Conservation (phyloP, 148 eudicot species). For the Polygonum maritimum region DNA sequence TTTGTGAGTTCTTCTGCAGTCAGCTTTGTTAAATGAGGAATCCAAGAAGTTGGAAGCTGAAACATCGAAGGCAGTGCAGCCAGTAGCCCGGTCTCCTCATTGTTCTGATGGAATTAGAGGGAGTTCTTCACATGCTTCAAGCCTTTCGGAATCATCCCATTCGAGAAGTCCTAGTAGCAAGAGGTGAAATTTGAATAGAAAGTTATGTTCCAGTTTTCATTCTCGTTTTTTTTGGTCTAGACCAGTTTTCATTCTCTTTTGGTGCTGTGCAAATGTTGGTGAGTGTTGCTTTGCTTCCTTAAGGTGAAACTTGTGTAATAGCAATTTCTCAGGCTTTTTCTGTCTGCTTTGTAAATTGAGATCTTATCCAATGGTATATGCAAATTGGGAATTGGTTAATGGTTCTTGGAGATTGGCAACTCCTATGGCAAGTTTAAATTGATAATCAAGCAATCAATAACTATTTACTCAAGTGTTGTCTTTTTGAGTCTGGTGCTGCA, state of each 20-base stretch:
- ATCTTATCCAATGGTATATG: conserved; percentile 6
- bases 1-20: conserved; percentile 22
- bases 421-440: no score
- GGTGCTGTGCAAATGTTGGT: conserved; percentile 19
- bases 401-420: neutral
- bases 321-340: neutral
- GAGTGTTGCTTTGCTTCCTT: conserved; percentile 2
- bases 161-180: neutral
- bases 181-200: neutral
- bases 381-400: conserved; percentile 10
- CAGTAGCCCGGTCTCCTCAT: conserved; percentile 50
- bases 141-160: neutral
- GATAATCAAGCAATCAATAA: no score
- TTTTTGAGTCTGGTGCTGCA: no score
- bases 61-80: conserved; percentile 30
- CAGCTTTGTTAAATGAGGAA: conserved; percentile 60
- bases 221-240: no score
- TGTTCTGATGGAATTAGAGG: conserved; percentile 46
- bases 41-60: conserved; percentile 66
- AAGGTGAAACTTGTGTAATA: conserved; percentile 16
- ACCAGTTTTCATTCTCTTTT: conserved; percentile 3
- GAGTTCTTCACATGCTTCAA: conserved; percentile 36
- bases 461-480: no score
- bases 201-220: neutral
- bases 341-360: conserved; percentile 4